Evolutionary conservation across 495 filamentous ascomycete genomes (phyloP).

Genomic region (Aspergillus ostianus): DNA sequence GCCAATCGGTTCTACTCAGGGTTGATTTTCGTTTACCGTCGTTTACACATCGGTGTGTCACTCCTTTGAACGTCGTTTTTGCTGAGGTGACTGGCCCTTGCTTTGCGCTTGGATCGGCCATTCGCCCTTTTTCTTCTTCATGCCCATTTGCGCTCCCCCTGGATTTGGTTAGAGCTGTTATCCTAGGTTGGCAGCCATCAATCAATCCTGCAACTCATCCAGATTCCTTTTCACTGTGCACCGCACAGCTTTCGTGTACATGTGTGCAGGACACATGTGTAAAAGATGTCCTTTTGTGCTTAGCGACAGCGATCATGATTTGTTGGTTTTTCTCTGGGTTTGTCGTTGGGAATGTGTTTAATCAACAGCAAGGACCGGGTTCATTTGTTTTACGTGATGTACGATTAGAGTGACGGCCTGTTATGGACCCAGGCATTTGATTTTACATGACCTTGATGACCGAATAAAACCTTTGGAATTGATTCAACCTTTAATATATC

Average conservation of each 20-base stretch:
- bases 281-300: neutral
- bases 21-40: neutral
- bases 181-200: conserved; percentile 6
- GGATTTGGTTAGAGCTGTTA: conserved; percentile 6
- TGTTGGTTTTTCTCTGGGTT: neutral
- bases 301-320: neutral
- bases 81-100: neutral
- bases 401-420: neutral
- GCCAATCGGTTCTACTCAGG: neutral
- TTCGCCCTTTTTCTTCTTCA: neutral
- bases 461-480: neutral
- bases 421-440: neutral
- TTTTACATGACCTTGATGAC: neutral
- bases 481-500: neutral
- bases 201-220: conserved; percentile 2
- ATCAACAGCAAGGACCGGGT: neutral
- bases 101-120: neutral
- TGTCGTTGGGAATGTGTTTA: neutral
- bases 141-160: neutral
- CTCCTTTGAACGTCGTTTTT: neutral
- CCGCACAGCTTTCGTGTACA: neutral
- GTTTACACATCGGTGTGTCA: neutral
- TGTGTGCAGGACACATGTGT: neutral
- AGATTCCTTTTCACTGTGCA: neutral
- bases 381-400: neutral